phyloP scores from a whole-genome alignment of 2,329 filamentous ascomycete genomes.

The Claviceps arundinis region DNA sequence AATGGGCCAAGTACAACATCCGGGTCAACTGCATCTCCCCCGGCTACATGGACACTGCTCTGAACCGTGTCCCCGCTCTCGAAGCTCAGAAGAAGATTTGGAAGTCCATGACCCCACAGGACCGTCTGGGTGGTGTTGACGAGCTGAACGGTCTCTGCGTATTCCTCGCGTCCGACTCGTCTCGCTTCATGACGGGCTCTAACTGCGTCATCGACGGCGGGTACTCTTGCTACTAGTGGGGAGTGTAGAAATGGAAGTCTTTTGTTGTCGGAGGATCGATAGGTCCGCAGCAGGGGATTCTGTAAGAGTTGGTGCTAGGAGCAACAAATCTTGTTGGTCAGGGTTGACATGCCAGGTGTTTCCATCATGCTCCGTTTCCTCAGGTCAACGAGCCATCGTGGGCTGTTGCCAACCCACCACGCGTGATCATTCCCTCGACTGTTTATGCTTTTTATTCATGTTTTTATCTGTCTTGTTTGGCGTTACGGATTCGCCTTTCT shows the following conservation, averaged over 20 bases:
- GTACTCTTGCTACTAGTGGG: slow-evolving; percentile 47
- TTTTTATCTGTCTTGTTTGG: background rate
- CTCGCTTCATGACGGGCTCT: slow-evolving; percentile 63
- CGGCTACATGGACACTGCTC: slow-evolving; percentile 75
- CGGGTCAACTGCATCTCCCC: slow-evolving; percentile 77
- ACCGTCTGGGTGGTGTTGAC: slow-evolving; percentile 56
- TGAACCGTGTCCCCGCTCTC: slow-evolving; percentile 65
- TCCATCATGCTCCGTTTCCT: background rate
- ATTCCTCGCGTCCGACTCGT: slow-evolving; percentile 61
- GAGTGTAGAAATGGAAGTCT: too few relatives aligned
- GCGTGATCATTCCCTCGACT: background rate
- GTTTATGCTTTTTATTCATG: background rate
- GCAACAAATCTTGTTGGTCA: too few relatives aligned
- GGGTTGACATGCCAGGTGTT: background rate
- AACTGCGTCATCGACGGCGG: slow-evolving; percentile 61
- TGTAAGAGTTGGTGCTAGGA: too few relatives aligned
- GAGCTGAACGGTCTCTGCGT: slow-evolving; percentile 68
- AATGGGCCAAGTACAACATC: slow-evolving; percentile 72
- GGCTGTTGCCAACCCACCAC: background rate
- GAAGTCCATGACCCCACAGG: slow-evolving; percentile 60
- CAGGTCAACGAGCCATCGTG: background rate
- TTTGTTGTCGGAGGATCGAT: too few relatives aligned
- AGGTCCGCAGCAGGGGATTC: too few relatives aligned
- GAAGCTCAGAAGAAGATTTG: slow-evolving; percentile 76
- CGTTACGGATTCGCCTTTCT: background rate